These are phyloP conservation scores for slime mould (Dictyostelium discoideum) DNA, from an alignment of 78 protist species.

Conservation along the genomic window DNA sequence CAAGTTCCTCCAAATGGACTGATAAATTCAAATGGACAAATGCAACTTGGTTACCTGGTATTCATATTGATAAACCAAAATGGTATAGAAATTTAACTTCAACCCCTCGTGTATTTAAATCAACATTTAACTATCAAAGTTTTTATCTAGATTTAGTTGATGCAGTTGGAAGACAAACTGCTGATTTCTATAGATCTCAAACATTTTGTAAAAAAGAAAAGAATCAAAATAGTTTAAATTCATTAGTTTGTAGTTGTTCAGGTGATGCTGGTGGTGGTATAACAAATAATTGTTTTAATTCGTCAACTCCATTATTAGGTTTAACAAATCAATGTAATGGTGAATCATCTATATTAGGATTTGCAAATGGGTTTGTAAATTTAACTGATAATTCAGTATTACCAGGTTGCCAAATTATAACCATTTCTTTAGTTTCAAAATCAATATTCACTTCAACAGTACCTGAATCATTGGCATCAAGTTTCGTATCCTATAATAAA, in stretches of 20 bases:
- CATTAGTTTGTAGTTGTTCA: slow-evolving; percentile 40
- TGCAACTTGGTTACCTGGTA: slow-evolving; percentile 29
- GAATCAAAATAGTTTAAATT: slow-evolving; percentile 14
- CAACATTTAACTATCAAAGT: neutral
- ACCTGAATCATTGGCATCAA: slow-evolving; percentile 12
- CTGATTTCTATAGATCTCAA: slow-evolving; percentile 21
- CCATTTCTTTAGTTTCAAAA: neutral
- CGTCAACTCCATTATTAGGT: neutral
- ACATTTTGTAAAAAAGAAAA: slow-evolving; percentile 47
- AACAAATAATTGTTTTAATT: neutral
- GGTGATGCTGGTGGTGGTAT: neutral
- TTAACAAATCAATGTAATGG: neutral
- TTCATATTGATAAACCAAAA: neutral
- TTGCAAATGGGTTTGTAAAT: neutral
- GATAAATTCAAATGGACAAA: slow-evolving; percentile 25
- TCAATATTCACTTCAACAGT: neutral
- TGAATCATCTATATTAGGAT: neutral
- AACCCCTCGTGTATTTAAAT: neutral
- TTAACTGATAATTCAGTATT: slow-evolving; percentile 13
- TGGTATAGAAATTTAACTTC: neutral
- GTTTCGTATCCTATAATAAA: slow-evolving; percentile 24
- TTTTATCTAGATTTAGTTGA: neutral
- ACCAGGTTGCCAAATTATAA: slow-evolving; percentile 7
- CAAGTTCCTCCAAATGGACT: neutral
- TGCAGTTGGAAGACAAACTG: neutral